phyloP scores from a whole-genome alignment of 768 basidiomycete genomes.

The Lepiota brunneoincarnata region DNA sequence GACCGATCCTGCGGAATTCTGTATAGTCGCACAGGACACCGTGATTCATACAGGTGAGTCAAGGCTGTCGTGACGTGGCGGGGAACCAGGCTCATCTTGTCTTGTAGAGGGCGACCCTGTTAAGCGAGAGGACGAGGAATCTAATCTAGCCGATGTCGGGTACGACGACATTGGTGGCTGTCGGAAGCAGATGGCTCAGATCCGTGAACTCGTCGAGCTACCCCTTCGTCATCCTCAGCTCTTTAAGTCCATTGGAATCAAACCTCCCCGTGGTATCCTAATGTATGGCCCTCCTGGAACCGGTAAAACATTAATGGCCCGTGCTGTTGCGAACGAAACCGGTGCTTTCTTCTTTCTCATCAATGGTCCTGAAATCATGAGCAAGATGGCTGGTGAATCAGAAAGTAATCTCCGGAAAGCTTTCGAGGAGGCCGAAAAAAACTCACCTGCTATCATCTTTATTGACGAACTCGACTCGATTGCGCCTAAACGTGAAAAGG shows the following conservation, averaged over 20 bases:
- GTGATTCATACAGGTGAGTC: slow-evolving; percentile 85
- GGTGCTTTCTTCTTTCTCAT: slow-evolving; percentile 99
- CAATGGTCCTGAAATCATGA: slow-evolving; percentile 99
- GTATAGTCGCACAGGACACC: slow-evolving; percentile 98
- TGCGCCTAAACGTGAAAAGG: slow-evolving; percentile 99
- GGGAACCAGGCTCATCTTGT: slow-evolving; percentile 13
- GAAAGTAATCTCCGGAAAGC: slow-evolving; percentile 98
- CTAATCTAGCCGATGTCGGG: slow-evolving; percentile 93
- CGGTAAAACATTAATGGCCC: slow-evolving; percentile 99
- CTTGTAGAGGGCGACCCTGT: slow-evolving; percentile 91
- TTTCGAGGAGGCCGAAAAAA: slow-evolving; percentile 99
- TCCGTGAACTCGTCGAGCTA: slow-evolving; percentile 97
- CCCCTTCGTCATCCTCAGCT: slow-evolving; percentile 98
- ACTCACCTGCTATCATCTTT: slow-evolving; percentile 99
- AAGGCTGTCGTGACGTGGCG: background rate
- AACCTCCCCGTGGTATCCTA: slow-evolving; percentile 97
- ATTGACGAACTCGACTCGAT: slow-evolving; percentile 99
- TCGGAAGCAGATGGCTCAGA: slow-evolving; percentile 99
- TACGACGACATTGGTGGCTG: slow-evolving; percentile 99
- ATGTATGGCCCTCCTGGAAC: slow-evolving; percentile 99
- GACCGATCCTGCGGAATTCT: slow-evolving; percentile 96
- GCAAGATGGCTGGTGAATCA: slow-evolving; percentile 99
- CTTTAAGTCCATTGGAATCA: slow-evolving; percentile 99
- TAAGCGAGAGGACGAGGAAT: slow-evolving; percentile 98
- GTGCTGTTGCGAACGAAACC: slow-evolving; percentile 98